Evolutionary conservation across 495 filamentous ascomycete genomes (phyloP), one percentile per base, ranked within the genome.

Genomic region (Durotheca rogersii): DNA sequence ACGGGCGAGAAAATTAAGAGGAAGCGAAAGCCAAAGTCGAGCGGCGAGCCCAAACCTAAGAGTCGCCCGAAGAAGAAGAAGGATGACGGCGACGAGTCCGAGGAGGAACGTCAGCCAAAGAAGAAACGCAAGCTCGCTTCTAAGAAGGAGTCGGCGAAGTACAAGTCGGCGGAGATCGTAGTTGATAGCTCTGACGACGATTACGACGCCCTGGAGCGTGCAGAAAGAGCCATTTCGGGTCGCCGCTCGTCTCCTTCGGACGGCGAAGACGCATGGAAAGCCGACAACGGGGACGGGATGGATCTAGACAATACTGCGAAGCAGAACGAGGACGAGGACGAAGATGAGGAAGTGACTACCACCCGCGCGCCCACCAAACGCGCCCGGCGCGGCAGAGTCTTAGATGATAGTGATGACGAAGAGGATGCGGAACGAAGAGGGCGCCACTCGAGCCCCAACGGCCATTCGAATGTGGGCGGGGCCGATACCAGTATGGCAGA

Each of bases 161-260:
- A 79, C 68, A 95, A 94, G 77, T 87, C 82, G 43, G 83, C 73
- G 29, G 89, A 94, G 66, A 78, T 87, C 47, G 83, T 95, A 19
- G 84, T 87, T 27, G 87, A 90, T 41, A 87, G 83, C 44, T 85
- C 32, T 10, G 71, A 66, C 7, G 69, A 75, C 2, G 74, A 69
- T 31, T 61, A 56, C 6, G 69, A 72, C 36, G 75, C 64, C 7
- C 67, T 72, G 7, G 74, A 73, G 32, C 55, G 64, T 34, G 71
- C 74, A 7, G 72, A 75, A 47, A 55, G 67, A 11, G 60, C 58
- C 6, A 53, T 75, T 0, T 67, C 70, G 50, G 57, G 49, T 36
- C 60, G 52, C 11, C 36, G 41, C 32, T 63, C 63, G 17, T 53
- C 56, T 20, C 33, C 42, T 1, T 65, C 61, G 1, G 65, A 66